These are phyloP conservation scores for Syzygium jambos DNA, from an alignment of 345 rosid species.

Conservation along the genomic window DNA sequence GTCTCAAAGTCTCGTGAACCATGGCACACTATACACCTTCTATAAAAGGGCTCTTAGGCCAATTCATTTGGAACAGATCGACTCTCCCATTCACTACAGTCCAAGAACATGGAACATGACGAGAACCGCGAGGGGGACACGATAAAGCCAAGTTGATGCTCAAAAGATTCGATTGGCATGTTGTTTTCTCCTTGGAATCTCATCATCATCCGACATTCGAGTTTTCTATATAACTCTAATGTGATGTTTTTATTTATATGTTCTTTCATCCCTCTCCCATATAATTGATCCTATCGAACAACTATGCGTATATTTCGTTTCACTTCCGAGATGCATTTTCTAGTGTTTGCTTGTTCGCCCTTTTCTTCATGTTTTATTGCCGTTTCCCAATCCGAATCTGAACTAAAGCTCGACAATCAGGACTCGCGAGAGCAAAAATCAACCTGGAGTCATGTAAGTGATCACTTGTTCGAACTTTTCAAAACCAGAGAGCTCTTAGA, in stretches of 20 bases:
- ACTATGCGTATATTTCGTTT: not conserved
- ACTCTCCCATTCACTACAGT: not conserved
- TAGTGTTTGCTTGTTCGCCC: not conserved
- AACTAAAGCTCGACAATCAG: not conserved
- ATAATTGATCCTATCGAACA: not conserved
- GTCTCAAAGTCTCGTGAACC: not conserved
- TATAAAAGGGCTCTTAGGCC: not conserved
- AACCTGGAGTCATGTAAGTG: not conserved
- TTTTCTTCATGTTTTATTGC: not conserved
- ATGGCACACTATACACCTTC: not conserved
- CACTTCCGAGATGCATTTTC: not conserved
- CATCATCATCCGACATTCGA: not conserved
- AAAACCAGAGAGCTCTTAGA: not conserved
- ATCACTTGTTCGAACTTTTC: not conserved
- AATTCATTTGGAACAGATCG: not conserved
- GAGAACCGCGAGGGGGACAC: not conserved
- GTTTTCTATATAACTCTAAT: not conserved
- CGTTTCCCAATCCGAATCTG: not conserved
- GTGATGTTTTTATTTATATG: not conserved
- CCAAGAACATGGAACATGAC: conserved; percentile 4
- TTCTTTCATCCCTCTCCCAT: not conserved
- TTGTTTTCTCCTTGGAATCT: conserved; percentile 15
- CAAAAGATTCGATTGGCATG: conserved; percentile 8
- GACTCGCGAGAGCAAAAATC: not conserved
- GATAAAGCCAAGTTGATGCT: conserved; percentile 10